Base-by-base conservation (phyloP, 2,329 filamentous ascomycete genomes). In the Aspergillus eucalypticola region DNA sequence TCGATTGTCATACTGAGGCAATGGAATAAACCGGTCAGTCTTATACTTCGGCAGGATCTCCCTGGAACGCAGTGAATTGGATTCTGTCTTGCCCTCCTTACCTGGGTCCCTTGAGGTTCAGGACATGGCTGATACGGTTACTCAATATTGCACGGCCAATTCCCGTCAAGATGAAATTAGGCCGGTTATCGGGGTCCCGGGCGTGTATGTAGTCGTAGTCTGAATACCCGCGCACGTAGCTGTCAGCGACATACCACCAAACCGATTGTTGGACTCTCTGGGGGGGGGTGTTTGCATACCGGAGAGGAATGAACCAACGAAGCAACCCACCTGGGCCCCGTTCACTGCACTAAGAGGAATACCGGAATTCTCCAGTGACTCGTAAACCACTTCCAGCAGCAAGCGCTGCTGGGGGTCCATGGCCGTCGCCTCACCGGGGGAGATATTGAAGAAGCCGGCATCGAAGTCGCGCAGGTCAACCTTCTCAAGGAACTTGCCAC, bases 321-420 rank as follows among this genome's bases (percentile, higher is more conserved):
- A 73, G 3, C 72, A 70, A 4, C 64, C 62, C n/a, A 67, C 71
- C 32, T 66, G 39, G 15, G 65, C 63, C 6, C 71, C 71, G 8
- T 25, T 50, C 3, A 73, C 13, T 2, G 54, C 42, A 32, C 60
- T 61, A 38, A 65, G 60, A 50, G 54, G 56, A 3, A 63, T 41
- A 1, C 66, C 65, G 6, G 60, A 63, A 44, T 60, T 49, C 35
- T 64, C 72, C 53, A 65, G 63, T 8, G 75, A 74, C 49, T 82
- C 75, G 62, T 81, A 82, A 0, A 78, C 75, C 1, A 69, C 70
- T 62, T 81, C 75, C 8, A 72, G 42, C 3, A 69, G 59, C 4
- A 68, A 46, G 1, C 69, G 46, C 38, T 70, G 67, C 50, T 70
- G 66, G 17, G 69, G 69, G 53, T 71, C 69, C 53, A 72, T 70